Base-by-base conservation (phyloP, 1,284 basidiomycete species). In the Pseudozyma sp. region DNA sequence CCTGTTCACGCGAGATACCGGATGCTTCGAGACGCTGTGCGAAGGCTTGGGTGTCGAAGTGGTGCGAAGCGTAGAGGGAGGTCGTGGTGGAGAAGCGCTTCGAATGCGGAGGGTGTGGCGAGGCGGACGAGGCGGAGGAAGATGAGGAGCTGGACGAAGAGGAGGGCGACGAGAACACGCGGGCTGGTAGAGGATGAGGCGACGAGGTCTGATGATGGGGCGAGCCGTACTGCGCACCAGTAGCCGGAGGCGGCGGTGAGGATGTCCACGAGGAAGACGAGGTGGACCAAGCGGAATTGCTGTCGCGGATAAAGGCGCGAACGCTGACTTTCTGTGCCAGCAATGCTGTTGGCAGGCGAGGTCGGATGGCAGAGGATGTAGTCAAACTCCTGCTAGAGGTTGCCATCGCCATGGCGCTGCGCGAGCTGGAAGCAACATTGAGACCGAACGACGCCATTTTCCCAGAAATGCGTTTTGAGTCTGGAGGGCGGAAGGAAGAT, bases 1-100 rank as follows among this genome's bases (percentile, higher is more conserved):
- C 81, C 50, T 84, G 83, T 57, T 80, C 58, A 7, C 73, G 68
- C 8, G 79, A 65, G 63, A 84, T 77, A 35, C 83, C 83, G 5
- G 81, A 77, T 10, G 79, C 69, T 57, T 84, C 78, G 40, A 84
- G 75, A 8, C 83, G 68, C 52, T 81, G 71, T 14, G 82, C 78
- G 40, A 84, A 79, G 14, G 74, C 77, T 52, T 82, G 79, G 6
- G 83, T 82, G 65, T 84, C 83, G 52, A 83, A 84, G 50, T 81
- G 78, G 54, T 75, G 73, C 29, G 51, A 52, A 5, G 64, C 61
- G 24, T 64, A 55, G 44, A 66, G 63, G 7, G 54, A 72, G n/a
- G 63, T 39, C 1, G 69, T 67, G 13, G 69, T 72, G n/a, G 69
- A 72, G 42, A 72, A 72, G 55, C 45, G 51, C 50, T 72, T 67